phyloP scores from a whole-genome alignment of 768 basidiomycete genomes.

The Kwoniella sp. region DNA sequence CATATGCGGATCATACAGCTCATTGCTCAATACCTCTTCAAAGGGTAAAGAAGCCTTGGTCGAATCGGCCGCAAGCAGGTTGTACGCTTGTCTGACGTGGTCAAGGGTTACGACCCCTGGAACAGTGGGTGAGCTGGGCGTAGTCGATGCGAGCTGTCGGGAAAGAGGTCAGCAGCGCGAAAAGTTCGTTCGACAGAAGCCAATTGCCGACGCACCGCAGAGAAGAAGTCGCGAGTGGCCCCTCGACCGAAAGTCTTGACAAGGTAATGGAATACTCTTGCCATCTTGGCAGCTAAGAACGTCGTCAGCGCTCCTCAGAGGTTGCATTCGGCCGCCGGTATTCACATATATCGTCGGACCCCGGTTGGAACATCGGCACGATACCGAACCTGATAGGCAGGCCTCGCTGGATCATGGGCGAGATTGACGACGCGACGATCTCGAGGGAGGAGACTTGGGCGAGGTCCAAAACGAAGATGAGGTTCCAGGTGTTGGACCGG shows the following conservation, averaged over 20 bases:
- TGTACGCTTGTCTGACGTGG: slow-evolving; percentile 24
- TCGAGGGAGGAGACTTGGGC: slow-evolving; percentile 60
- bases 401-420: slow-evolving; percentile 65
- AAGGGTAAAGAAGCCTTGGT: slow-evolving; percentile 33
- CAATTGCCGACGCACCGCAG: slow-evolving; percentile 52
- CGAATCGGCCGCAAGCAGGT: slow-evolving; percentile 8
- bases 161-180: neutral
- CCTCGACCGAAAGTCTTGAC: slow-evolving; percentile 62
- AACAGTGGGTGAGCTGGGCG: slow-evolving; percentile 18
- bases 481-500: slow-evolving; percentile 74
- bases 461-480: slow-evolving; percentile 75
- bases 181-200: neutral
- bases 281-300: slow-evolving; percentile 62
- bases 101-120: slow-evolving; percentile 28
- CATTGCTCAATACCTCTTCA: slow-evolving; percentile 31
- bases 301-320: neutral
- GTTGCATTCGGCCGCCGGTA: neutral
- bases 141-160: slow-evolving; percentile 16
- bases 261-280: slow-evolving; percentile 66
- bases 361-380: slow-evolving; percentile 63
- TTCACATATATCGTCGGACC: slow-evolving; percentile 52
- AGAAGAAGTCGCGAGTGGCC: slow-evolving; percentile 62
- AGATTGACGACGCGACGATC: slow-evolving; percentile 63
- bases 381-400: slow-evolving; percentile 81
- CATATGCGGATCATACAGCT: slow-evolving; percentile 46